Conservation (phyloP, 2,329 filamentous ascomycete species). For the Exophiala dermatitidis region DNA sequence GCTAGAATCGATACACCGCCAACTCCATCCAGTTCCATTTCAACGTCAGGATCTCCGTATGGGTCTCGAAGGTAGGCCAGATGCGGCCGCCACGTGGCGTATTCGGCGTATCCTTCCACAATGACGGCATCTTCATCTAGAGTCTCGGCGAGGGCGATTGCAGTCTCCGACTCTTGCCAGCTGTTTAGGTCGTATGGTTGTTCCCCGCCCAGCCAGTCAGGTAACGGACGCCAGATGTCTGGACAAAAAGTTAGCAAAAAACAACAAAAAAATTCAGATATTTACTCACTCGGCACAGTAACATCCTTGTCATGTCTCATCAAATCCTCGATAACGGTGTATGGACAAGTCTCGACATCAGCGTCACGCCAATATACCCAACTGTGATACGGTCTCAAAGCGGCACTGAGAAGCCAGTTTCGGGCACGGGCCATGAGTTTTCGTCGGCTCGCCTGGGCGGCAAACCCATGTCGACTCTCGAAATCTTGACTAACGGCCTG, state of each 20-base stretch:
- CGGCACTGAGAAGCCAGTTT: constrained; percentile 93
- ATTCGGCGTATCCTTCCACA: constrained; percentile 97
- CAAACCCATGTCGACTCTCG: constrained; percentile 94
- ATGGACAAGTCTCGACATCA: constrained; percentile 93
- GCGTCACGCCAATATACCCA: constrained; percentile 99
- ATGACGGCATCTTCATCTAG: constrained; percentile 97
- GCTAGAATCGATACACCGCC: constrained; percentile 88
- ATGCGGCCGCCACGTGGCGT: constrained; percentile 96
- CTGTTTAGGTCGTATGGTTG: constrained; percentile 98
- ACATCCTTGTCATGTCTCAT: constrained; percentile 99
- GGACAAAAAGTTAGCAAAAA: constrained; percentile 1
- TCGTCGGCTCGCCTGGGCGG: constrained; percentile 82
- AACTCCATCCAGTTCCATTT: constrained; percentile 98
- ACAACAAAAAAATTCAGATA: neutral
- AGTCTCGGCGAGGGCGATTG: constrained; percentile 83
- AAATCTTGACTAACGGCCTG: constrained; percentile 97
- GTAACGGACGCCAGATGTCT: constrained; percentile 98
- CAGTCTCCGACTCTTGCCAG: constrained; percentile 98
- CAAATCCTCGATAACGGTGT: constrained; percentile 91
- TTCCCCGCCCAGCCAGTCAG: constrained; percentile 96
- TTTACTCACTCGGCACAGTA: constrained; percentile 87
- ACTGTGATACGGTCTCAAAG: constrained; percentile 86
- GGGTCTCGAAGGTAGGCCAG: constrained; percentile 93
- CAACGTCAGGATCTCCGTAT: constrained; percentile 96
- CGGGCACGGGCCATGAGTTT: constrained; percentile 97